phyloP scores from a whole-genome alignment of 805 yeast genomes.

The Middelhovenomyces tepae region DNA sequence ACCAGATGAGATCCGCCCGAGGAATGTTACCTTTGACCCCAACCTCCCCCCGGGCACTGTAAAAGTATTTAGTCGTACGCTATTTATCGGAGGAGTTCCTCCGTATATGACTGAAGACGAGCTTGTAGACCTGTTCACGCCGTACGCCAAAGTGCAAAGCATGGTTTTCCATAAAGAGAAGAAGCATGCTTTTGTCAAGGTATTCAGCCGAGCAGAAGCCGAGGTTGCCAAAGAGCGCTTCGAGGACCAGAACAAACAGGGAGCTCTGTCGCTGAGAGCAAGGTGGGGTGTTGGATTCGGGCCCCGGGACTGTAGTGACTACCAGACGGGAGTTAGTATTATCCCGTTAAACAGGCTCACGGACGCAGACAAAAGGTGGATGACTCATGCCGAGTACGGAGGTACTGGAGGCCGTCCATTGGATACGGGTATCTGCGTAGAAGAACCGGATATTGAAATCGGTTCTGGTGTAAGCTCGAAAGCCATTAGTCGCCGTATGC shows the following conservation, averaged over 20 bases:
- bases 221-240: constrained; percentile 69
- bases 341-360: constrained; percentile 84
- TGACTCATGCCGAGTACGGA: constrained; percentile 87
- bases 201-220: constrained; percentile 85
- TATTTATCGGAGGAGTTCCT: constrained; percentile 92
- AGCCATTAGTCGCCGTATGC: constrained; percentile 86
- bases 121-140: constrained; percentile 61
- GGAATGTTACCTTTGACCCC: constrained; percentile 60
- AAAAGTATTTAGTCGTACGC: constrained; percentile 79
- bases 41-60: constrained; percentile 68
- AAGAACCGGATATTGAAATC: constrained; percentile 96
- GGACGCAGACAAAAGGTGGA: constrained; percentile 90
- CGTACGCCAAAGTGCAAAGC: constrained; percentile 87
- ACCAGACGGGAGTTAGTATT: constrained; percentile 79
- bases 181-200: constrained; percentile 94
- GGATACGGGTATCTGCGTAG: constrained; percentile 71
- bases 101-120: constrained; percentile 68
- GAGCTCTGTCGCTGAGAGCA: constrained; percentile 60
- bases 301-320: constrained; percentile 96
- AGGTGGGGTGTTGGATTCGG: constrained; percentile 99
- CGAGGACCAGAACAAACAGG: constrained; percentile 48
- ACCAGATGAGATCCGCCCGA: constrained; percentile 32
- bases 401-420: constrained; percentile 89
- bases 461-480: constrained; percentile 91
- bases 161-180: constrained; percentile 79